Conservation (phyloP, 345 rosid genomes). For the Carallia pectinifolia region DNA sequence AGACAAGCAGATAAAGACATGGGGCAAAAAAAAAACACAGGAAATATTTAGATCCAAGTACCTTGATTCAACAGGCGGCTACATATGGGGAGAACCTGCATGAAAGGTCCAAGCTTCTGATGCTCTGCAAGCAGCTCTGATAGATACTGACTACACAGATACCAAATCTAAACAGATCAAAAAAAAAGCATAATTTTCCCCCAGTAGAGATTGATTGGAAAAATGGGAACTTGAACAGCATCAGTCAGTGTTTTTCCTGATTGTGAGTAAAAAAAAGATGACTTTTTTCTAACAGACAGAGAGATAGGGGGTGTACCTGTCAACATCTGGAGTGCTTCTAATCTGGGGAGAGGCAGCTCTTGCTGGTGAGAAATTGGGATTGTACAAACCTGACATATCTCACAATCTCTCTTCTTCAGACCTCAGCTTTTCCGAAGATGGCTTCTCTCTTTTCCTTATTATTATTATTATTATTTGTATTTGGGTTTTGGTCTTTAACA, state of each 20-base stretch:
- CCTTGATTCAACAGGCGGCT: conserved; percentile 96
- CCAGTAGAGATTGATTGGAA: not conserved
- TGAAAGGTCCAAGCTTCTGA: conserved; percentile 96
- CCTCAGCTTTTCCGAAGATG: conserved; percentile 17
- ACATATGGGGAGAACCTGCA: conserved; percentile 88
- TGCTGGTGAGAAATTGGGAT: conserved; percentile 92
- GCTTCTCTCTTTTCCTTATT: not conserved
- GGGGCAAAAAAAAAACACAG: conserved; percentile 11
- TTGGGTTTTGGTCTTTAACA: conserved; percentile 10
- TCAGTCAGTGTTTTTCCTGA: not conserved
- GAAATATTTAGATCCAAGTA: conserved; percentile 64
- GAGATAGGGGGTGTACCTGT: conserved; percentile 45
- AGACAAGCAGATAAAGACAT: not conserved
- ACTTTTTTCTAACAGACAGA: no score
- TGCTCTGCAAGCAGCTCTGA: conserved; percentile 88
- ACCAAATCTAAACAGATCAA: conserved; percentile 36
- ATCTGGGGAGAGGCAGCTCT: conserved; percentile 97
- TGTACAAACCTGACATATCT: conserved; percentile 92
- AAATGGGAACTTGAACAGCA: conserved; percentile 1
- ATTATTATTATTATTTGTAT: not conserved
- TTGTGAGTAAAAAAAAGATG: no score
- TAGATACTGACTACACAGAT: conserved; percentile 67
- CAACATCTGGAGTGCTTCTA: conserved; percentile 84
- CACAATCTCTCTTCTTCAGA: not conserved
- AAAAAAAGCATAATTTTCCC: conserved; percentile 22